These are phyloP conservation scores for Eucalyptus decipiens DNA, from an alignment of 345 rosid species.

Conservation along the genomic window DNA sequence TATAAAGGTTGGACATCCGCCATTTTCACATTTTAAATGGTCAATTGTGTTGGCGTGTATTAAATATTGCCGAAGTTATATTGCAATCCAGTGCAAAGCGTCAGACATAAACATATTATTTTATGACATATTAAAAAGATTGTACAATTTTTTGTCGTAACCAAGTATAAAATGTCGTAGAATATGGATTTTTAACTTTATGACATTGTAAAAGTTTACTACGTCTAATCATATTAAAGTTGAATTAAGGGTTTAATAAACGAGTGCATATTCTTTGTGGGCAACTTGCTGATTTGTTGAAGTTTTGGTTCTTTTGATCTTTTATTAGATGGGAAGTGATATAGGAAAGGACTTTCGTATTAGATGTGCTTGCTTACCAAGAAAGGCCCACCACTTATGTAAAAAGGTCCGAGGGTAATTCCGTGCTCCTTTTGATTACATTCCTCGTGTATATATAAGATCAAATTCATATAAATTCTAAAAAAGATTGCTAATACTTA, in stretches of 20 bases:
- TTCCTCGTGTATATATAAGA: background rate
- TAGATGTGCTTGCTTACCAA: accelerated
- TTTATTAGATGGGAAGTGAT: accelerated
- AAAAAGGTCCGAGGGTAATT: background rate
- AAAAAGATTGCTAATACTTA: background rate
- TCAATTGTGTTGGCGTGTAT: background rate
- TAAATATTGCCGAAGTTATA: background rate
- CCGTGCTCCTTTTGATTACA: background rate
- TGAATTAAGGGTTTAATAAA: background rate
- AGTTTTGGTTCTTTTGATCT: background rate
- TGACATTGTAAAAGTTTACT: background rate
- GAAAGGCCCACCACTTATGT: background rate
- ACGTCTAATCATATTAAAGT: background rate
- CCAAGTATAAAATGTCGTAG: background rate
- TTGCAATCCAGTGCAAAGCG: background rate
- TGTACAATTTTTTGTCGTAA: no score
- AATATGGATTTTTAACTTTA: no score
- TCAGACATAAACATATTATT: no score
- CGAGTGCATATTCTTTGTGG: background rate
- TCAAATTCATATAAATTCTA: background rate
- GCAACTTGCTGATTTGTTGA: background rate
- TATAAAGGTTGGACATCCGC: background rate
- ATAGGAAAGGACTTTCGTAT: background rate
- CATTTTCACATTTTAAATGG: background rate
- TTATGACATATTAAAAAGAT: no score